A percentile compares a stretch with the other conserved stretches of the same genome.
These are phyloP conservation scores for Termitomyces sp. DNA, from an alignment of 1,284 basidiomycete species.

Conservation along the genomic window DNA sequence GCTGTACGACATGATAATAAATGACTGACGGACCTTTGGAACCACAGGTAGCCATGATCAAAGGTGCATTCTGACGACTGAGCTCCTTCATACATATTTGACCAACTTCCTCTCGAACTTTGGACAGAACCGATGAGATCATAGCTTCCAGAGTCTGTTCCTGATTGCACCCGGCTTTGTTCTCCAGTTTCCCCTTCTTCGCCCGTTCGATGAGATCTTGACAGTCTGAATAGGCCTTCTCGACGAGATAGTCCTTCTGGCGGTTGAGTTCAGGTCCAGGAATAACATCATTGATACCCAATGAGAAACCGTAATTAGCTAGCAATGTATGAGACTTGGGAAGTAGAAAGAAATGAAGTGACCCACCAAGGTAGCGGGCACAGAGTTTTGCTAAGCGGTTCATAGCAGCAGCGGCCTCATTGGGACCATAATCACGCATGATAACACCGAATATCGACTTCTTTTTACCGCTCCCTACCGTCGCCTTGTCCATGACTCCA, in stretches of 20 bases:
- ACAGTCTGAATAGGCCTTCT: constrained; percentile 87
- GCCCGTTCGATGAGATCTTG: constrained; percentile 84
- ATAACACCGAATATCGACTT: constrained; percentile 99
- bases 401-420: constrained; percentile 95
- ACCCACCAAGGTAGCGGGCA: constrained; percentile 86
- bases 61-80: constrained; percentile 91
- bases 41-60: constrained; percentile 99
- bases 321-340: constrained; percentile 5
- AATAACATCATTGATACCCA: constrained; percentile 99
- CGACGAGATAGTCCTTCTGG: constrained; percentile 86
- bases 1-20: not conserved
- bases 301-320: constrained; percentile 97
- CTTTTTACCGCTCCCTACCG: constrained; percentile 98
- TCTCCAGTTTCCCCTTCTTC: constrained; percentile 90
- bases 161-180: constrained; percentile 94
- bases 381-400: constrained; percentile 94
- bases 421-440: constrained; percentile 92
- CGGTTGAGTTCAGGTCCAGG: constrained; percentile 80
- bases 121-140: constrained; percentile 90
- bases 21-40: constrained; percentile 75
- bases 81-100: constrained; percentile 98
- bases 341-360: not conserved
- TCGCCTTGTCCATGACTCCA: constrained; percentile 98
- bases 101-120: constrained; percentile 94
- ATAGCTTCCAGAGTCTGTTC: constrained; percentile 95